These are phyloP conservation scores for Ganoderma boninense DNA, from an alignment of 1,284 basidiomycete genomes.

Conservation along the genomic window DNA sequence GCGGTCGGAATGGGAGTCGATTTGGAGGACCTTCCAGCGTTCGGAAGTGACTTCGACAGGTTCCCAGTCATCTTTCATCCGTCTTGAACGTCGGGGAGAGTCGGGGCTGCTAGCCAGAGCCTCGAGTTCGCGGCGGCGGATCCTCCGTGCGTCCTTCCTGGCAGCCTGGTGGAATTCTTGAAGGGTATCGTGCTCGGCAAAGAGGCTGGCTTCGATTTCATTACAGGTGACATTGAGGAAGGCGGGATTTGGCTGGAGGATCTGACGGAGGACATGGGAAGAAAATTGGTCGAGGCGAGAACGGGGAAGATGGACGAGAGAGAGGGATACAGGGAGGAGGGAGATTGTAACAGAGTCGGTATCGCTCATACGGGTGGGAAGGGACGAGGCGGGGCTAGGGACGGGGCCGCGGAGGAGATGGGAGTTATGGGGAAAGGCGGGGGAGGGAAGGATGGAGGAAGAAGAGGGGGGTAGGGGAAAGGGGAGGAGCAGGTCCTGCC, in stretches of 20 bases:
- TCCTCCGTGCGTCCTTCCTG: constrained; percentile 59
- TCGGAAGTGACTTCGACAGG: constrained; percentile 75
- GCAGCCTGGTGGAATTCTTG: constrained; percentile 70
- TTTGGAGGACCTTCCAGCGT: constrained; percentile 78
- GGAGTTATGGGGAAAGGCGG: constrained; percentile 18
- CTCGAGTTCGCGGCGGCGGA: constrained; percentile 31
- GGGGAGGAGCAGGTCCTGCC: constrained; percentile 11
- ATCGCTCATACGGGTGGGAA: constrained; percentile 29
- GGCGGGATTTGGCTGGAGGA: constrained; percentile 68
- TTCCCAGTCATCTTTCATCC: constrained; percentile 43
- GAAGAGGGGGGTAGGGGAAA: constrained; percentile 16
- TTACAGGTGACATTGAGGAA: constrained; percentile 82
- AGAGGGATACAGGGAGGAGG: constrained; percentile 72
- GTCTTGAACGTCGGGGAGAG: constrained; percentile 22
- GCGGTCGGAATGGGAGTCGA: constrained; percentile 75
- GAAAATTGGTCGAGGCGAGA: constrained; percentile 65
- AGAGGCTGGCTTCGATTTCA: constrained; percentile 76
- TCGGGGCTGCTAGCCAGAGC: constrained; percentile 6
- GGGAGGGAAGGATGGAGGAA: constrained; percentile 18
- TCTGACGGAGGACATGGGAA: constrained; percentile 70
- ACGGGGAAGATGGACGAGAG: constrained; percentile 74
- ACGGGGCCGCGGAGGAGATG: constrained; percentile 15
- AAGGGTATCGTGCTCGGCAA: constrained; percentile 67
- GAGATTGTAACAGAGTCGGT: constrained; percentile 61
- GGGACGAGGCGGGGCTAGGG: not conserved